Percentiles rank a stretch among this genome's conserved stretches.
These are phyloP conservation scores for Nakazawaea ernobii DNA, from an alignment of 805 yeast genomes.

Conservation along the genomic window DNA sequence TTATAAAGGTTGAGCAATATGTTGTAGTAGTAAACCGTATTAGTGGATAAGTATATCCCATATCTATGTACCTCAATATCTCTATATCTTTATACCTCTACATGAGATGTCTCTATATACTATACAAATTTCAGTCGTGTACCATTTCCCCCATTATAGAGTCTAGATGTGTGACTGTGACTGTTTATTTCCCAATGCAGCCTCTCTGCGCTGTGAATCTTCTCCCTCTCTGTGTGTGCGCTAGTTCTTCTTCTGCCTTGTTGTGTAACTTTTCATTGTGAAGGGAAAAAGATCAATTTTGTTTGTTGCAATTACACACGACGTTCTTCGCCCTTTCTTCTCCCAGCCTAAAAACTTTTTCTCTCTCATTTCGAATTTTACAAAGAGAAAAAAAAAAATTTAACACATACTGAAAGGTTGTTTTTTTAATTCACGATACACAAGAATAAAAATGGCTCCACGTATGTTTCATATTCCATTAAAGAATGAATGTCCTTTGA, in stretches of 20 bases:
- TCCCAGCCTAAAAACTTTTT: background rate
- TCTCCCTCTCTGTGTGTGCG: too few relatives aligned
- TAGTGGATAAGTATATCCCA: background rate
- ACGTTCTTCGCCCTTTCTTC: too few relatives aligned
- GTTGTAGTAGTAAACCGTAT: background rate
- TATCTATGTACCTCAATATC: background rate
- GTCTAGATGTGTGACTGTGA: too few relatives aligned
- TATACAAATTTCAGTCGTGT: too few relatives aligned
- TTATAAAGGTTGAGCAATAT: background rate
- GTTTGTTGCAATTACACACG: too few relatives aligned
- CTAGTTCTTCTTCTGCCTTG: too few relatives aligned
- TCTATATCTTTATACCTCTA: too few relatives aligned
- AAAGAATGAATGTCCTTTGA: background rate
- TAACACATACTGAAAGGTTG: background rate
- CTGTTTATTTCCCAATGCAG: conserved; percentile 2
- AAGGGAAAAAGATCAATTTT: too few relatives aligned
- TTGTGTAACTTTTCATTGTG: too few relatives aligned
- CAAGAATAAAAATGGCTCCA: conserved; percentile 25
- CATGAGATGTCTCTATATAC: too few relatives aligned
- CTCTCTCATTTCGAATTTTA: background rate
- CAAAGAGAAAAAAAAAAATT: background rate
- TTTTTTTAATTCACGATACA: background rate
- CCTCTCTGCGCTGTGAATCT: too few relatives aligned
- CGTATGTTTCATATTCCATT: conserved; percentile 22
- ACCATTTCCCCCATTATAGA: too few relatives aligned